These are phyloP conservation scores for Chaetomium sp. DNA, from an alignment of 2,329 filamentous ascomycete genomes.

Conservation along the genomic window DNA sequence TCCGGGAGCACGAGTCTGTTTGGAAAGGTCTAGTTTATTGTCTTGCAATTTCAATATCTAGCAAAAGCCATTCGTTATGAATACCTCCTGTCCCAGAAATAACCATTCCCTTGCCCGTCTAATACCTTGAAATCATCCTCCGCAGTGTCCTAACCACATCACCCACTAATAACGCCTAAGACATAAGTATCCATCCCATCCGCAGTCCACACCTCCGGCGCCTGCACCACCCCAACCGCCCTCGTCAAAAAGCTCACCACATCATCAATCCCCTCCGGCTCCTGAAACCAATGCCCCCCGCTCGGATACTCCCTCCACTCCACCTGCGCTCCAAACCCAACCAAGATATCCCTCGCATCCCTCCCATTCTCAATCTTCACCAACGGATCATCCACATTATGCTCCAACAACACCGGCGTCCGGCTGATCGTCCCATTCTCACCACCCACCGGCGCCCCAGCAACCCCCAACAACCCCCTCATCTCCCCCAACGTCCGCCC, in stretches of 20 bases:
- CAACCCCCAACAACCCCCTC: constrained; percentile 29
- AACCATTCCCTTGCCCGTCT: too few relatives aligned
- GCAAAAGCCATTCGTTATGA: too few relatives aligned
- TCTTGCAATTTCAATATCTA: too few relatives aligned
- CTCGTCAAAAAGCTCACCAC: constrained; percentile 14
- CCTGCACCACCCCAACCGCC: constrained; percentile 4
- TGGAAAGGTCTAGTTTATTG: too few relatives aligned
- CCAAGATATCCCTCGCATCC: constrained; percentile 30
- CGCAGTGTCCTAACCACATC: too few relatives aligned
- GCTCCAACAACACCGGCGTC: constrained; percentile 40
- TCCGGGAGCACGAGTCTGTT: too few relatives aligned
- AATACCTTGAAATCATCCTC: too few relatives aligned
- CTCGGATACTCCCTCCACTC: constrained; percentile 36
- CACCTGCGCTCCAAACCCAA: constrained; percentile 33
- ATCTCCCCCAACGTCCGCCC: constrained; percentile 27
- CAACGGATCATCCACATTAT: constrained; percentile 39
- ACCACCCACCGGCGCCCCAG: constrained; percentile 12
- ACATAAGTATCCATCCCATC: neutral
- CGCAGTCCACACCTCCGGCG: neutral
- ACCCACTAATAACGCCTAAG: neutral
- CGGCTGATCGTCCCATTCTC: constrained; percentile 31
- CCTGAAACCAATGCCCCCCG: constrained; percentile 41
- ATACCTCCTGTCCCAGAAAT: too few relatives aligned
- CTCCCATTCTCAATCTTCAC: constrained; percentile 34
- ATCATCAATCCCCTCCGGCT: constrained; percentile 38